These are phyloP conservation scores for Puccinia brachypodii DNA, from an alignment of 1,284 basidiomycete genomes.

Conservation along the genomic window DNA sequence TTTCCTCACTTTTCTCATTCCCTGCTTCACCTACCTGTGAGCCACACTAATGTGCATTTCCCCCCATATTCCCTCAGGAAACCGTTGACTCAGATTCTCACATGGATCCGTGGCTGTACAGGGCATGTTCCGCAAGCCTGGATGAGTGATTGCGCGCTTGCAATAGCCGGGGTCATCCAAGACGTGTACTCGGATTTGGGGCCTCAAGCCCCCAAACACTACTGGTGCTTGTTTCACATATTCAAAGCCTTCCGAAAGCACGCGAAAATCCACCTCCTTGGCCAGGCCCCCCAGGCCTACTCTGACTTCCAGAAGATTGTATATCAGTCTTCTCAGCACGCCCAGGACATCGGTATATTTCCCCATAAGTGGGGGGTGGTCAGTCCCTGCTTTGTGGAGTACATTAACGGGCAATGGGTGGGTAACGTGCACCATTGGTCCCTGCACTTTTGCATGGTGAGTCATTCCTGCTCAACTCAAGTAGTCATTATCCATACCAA, in stretches of 20 bases:
- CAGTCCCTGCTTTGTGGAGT: neutral
- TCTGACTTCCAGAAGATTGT: neutral
- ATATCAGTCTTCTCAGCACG: neutral
- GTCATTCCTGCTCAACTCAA: too few species aligned
- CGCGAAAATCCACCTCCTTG: neutral
- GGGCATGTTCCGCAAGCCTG: neutral
- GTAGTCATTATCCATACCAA: too few species aligned
- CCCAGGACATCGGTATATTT: neutral
- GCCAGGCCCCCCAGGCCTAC: neutral
- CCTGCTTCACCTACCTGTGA: neutral
- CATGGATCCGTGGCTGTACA: neutral
- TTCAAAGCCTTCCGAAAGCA: neutral
- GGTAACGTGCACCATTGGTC: neutral
- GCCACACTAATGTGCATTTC: neutral
- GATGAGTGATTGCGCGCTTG: neutral
- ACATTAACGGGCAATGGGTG: neutral
- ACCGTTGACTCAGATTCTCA: neutral
- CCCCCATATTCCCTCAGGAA: neutral
- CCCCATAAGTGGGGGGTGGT: neutral
- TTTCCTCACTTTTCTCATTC: too few species aligned
- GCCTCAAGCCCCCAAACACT: neutral
- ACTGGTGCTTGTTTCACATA: conserved; percentile 12
- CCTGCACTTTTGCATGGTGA: neutral
- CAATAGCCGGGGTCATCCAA: neutral
- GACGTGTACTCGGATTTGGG: neutral